Evolutionary conservation across 2,329 filamentous ascomycete genomes (phyloP).

Genomic region (Trichoderma simmonsii): DNA sequence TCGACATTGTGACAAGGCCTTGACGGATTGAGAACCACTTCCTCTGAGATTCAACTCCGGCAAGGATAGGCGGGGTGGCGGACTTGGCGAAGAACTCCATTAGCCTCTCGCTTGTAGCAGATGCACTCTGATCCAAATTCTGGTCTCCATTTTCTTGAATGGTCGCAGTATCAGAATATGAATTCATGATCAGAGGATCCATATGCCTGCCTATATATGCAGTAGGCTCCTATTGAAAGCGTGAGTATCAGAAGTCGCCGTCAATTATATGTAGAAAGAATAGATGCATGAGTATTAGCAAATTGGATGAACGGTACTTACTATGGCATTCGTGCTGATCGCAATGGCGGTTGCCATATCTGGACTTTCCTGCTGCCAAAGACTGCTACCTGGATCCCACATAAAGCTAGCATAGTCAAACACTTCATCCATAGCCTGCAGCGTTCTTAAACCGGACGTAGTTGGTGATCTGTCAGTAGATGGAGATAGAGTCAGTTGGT

Average conservation of each 20-base stretch:
- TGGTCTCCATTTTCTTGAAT: not conserved
- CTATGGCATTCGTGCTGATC: constrained; percentile 2
- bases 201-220: not conserved
- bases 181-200: not conserved
- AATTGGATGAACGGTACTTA: constrained; percentile 18
- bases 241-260: not conserved
- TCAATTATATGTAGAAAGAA: not conserved
- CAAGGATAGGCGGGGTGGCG: constrained; percentile 50
- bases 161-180: not conserved
- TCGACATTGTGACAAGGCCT: constrained; percentile 46
- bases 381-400: constrained; percentile 40
- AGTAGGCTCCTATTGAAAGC: not conserved
- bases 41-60: constrained; percentile 51
- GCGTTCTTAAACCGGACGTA: constrained; percentile 27
- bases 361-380: constrained; percentile 24
- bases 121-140: not conserved
- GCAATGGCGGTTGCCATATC: not conserved
- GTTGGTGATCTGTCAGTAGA: constrained; percentile 29
- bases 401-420: constrained; percentile 49
- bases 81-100: constrained; percentile 49
- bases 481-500: constrained; percentile 28
- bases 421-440: constrained; percentile 39
- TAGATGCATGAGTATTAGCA: not conserved
- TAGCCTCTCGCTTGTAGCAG: constrained; percentile 29
- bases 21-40: constrained; percentile 50